phyloP scores from a whole-genome alignment of 495 filamentous ascomycete genomes.

The Aspergillus nidulans region DNA sequence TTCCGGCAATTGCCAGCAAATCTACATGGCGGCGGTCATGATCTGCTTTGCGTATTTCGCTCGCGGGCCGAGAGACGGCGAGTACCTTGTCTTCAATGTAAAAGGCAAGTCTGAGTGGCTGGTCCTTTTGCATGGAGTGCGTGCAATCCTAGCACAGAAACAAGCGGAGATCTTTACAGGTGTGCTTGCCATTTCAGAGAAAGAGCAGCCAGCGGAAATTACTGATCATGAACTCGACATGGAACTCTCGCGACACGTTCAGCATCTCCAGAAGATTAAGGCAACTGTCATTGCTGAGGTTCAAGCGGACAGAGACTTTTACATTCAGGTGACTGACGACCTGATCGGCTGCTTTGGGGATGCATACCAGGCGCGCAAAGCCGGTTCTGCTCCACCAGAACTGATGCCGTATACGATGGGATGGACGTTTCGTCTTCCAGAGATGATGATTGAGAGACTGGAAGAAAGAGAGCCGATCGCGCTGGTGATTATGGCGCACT shows the following conservation, averaged over 20 bases:
- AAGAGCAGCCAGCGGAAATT: neutral
- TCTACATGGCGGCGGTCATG: constrained; percentile 44
- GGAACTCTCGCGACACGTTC: constrained; percentile 19
- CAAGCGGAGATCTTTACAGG: constrained; percentile 28
- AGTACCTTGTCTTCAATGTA: constrained; percentile 43
- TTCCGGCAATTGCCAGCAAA: constrained; percentile 35
- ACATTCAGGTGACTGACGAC: constrained; percentile 9
- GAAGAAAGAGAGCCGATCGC: constrained; percentile 33
- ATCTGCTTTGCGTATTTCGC: constrained; percentile 47
- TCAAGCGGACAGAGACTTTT: constrained; percentile 1
- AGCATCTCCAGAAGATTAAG: constrained; percentile 14
- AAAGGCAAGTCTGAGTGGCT: constrained; percentile 39
- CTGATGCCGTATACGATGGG: constrained; percentile 31
- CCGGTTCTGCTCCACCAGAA: constrained; percentile 4
- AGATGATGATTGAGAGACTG: constrained; percentile 26
- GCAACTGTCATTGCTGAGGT: constrained; percentile 13
- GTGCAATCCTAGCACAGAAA: constrained; percentile 24
- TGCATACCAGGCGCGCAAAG: constrained; percentile 18
- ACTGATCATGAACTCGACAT: neutral
- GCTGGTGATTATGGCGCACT: constrained; percentile 38
- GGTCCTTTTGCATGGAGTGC: constrained; percentile 41
- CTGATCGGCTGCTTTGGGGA: constrained; percentile 20
- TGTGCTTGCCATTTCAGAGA: constrained; percentile 15
- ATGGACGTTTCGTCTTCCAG: constrained; percentile 34
- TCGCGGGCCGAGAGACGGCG: constrained; percentile 32